Base-by-base conservation (phyloP, 331 rosid species). In the Arachis monticola region DNA sequence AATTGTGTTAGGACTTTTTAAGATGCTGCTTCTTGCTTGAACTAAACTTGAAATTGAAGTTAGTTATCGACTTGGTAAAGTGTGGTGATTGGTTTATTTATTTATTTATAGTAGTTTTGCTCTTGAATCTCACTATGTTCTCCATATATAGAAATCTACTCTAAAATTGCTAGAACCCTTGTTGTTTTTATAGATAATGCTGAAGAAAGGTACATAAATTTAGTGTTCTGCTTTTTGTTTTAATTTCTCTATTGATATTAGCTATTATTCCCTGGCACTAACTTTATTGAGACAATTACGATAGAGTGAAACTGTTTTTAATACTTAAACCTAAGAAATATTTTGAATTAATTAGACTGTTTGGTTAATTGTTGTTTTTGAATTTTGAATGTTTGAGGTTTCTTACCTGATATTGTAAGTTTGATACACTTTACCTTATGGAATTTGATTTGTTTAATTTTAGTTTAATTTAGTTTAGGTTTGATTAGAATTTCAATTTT, bases 31-130 rank as follows among this genome's bases (percentile, higher is more conserved):
- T 0, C 9, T 78, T 71, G 64, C 27, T 48, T 78, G 62, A 48
- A 51, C 11, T 74, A 78, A 60, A 66, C 22, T 17, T 17, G 22
- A 17, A 17, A 17, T 17, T 17, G 22, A 17, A 17, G 27, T 22
- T 69, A 66, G 59, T 38, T 38, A 31, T 45, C 14, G 47, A 72
- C 38, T 61, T 61, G 4, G 64, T 42, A 6, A 51, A 48, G 64
- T 58, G 64, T 41, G 30, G 41, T 67, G 79, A 65, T 73, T 46
- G 56, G 35, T 56, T 72, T 83, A 45, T 56, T 72, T 79, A 50
- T 8, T 71, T 66, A 17, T 17, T 45, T 40, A 0, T 58, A 46
- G 30, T 58, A 2, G 46, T 55, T 17, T 64, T 52, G n/a, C 32
- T 52, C 40, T 44, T 38, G 51, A 44, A 51, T 59, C 72, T 72